phyloP scores from a whole-genome alignment of 2,329 filamentous ascomycete species.

The Aspergillus sp. region DNA sequence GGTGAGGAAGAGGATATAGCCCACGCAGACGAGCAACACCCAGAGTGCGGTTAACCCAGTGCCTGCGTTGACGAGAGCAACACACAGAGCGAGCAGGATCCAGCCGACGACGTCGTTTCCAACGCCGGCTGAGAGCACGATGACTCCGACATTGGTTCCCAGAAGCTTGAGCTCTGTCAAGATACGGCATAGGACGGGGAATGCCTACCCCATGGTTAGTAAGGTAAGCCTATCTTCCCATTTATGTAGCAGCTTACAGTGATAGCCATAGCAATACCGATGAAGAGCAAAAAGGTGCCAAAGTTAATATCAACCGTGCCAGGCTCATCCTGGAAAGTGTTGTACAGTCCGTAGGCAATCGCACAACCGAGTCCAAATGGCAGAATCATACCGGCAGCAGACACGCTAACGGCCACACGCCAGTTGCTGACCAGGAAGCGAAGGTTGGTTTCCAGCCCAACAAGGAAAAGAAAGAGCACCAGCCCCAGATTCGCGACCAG shows the following conservation, averaged over 20 bases:
- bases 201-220: constrained; percentile 49
- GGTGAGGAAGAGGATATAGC: constrained; percentile 74
- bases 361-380: constrained; percentile 81
- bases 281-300: constrained; percentile 71
- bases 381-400: constrained; percentile 74
- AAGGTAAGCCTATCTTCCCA: no score
- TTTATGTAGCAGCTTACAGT: constrained; percentile 57
- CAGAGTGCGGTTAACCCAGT: constrained; percentile 81
- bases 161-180: constrained; percentile 87
- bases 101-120: constrained; percentile 91
- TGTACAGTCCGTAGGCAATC: constrained; percentile 78
- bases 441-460: constrained; percentile 84
- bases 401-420: constrained; percentile 75
- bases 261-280: constrained; percentile 91
- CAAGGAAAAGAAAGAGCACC: constrained; percentile 82
- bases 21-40: constrained; percentile 74
- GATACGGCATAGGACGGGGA: constrained; percentile 92
- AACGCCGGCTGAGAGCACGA: constrained; percentile 85
- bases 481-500: constrained; percentile 82
- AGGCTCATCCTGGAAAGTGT: constrained; percentile 66
- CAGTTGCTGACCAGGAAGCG: constrained; percentile 77
- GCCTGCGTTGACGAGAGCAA: constrained; percentile 86
- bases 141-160: constrained; percentile 78
- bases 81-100: constrained; percentile 89
- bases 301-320: constrained; percentile 62